Conservation (phyloP, 768 basidiomycete species). For the Hygrocybe punicea region DNA sequence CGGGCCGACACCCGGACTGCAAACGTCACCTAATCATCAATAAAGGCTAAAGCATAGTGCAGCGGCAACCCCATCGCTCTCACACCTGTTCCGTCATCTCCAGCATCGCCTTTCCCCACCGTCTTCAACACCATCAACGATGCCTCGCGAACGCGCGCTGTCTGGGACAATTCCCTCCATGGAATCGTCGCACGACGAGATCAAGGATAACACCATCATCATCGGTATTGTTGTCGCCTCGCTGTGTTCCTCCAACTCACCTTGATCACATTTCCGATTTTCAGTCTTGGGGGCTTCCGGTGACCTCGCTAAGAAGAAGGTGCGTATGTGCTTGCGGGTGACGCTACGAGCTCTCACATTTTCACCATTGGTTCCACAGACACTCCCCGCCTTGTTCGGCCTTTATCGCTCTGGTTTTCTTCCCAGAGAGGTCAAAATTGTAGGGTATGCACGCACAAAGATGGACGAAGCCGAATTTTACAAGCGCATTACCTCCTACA, state of each 20-base stretch:
- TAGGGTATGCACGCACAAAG: conserved; percentile 96
- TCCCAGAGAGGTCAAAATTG: conserved; percentile 80
- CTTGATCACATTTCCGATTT: conserved; percentile 12
- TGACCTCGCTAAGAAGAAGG: conserved; percentile 99
- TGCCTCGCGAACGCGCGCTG: conserved; percentile 52
- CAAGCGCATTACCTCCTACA: conserved; percentile 77
- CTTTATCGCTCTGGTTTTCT: conserved; percentile 79
- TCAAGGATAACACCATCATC: conserved; percentile 87
- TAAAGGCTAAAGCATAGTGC: no score
- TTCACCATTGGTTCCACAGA: conserved; percentile 48
- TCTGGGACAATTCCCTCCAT: conserved; percentile 90
- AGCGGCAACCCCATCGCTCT: no score
- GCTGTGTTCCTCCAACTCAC: conserved; percentile 10
- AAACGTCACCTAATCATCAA: no score
- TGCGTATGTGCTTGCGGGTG: conserved; percentile 21
- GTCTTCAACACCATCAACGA: conserved; percentile 24
- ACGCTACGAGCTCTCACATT: neutral
- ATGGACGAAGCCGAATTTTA: conserved; percentile 85
- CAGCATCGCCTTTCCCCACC: neutral
- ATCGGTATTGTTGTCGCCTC: conserved; percentile 55
- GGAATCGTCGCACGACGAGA: conserved; percentile 65
- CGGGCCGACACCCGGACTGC: neutral
- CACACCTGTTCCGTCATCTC: conserved; percentile 1
- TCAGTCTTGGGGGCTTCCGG: conserved; percentile 93
- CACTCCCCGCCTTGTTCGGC: conserved; percentile 91